These are phyloP conservation scores for Backusella australiensis DNA, from an alignment of 192 early-diverging fungal genomes.

Conservation along the genomic window DNA sequence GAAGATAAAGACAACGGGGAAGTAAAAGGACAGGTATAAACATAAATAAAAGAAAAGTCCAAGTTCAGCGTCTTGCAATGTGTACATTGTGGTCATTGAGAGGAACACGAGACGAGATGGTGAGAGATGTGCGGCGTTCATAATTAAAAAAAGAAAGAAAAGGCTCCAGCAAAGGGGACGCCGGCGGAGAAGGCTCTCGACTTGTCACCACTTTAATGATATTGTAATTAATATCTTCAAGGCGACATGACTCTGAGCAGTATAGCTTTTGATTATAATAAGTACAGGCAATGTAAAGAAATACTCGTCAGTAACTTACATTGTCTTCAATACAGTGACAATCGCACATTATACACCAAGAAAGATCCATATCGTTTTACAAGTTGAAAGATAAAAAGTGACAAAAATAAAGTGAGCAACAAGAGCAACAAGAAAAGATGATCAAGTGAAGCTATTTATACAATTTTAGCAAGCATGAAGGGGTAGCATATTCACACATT, in stretches of 20 bases:
- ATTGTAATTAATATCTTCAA: slow-evolving; percentile 2
- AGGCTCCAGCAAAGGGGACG: slow-evolving; percentile 9
- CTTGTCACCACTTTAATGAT: neutral
- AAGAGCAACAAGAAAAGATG: neutral
- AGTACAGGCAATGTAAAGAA: neutral
- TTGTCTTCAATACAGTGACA: slow-evolving; percentile 8
- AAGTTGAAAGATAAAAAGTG: neutral
- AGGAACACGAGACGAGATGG: neutral
- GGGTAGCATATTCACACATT: neutral
- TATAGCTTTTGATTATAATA: neutral
- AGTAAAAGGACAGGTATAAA: neutral
- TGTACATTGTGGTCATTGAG: neutral
- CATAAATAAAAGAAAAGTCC: neutral
- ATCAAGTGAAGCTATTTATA: neutral
- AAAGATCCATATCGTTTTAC: slow-evolving; percentile 14
- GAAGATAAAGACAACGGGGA: neutral
- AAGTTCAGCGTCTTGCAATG: neutral
- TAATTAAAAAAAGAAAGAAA: slow-evolving; percentile 5
- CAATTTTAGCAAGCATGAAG: neutral
- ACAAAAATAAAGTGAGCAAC: neutral
- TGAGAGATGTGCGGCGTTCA: slow-evolving; percentile 13
- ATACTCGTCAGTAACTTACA: neutral
- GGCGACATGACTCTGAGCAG: slow-evolving; percentile 12
- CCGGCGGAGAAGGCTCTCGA: neutral
- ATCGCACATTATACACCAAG: slow-evolving; percentile 17